These are phyloP conservation scores for Ophiocordyceps camponoti-saundersi DNA, from an alignment of 2,329 filamentous ascomycete genomes.

Conservation along the genomic window DNA sequence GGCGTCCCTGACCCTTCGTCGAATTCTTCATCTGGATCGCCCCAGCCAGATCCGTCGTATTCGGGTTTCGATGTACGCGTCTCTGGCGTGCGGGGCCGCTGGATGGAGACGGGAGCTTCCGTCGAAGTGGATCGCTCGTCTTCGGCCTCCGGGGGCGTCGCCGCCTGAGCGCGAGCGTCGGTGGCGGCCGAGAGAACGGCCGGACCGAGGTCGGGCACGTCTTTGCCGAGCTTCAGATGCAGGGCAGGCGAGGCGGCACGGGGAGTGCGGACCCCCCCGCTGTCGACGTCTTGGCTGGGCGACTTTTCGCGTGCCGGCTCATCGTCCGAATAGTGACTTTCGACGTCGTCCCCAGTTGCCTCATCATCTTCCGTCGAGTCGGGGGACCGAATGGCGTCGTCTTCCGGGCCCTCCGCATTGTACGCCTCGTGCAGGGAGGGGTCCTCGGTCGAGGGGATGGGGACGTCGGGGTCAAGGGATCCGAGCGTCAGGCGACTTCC, in stretches of 20 bases:
- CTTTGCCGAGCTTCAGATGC: conserved; percentile 1
- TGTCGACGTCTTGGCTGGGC: conserved; percentile 13
- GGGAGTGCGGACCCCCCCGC: conserved; percentile 32
- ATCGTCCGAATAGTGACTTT: conserved; percentile 18
- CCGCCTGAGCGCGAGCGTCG: neutral
- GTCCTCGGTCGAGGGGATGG: conserved; percentile 74
- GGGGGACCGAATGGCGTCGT: conserved; percentile 49
- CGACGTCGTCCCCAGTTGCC: conserved; percentile 21
- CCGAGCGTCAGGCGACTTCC: conserved; percentile 16
- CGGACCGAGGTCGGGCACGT: conserved; percentile 18
- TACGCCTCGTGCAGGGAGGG: conserved; percentile 35
- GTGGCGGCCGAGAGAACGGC: neutral
- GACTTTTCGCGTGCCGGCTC: conserved; percentile 8
- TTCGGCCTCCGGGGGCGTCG: neutral
- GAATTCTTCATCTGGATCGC: conserved; percentile 33
- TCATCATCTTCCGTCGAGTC: conserved; percentile 29
- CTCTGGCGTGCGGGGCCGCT: conserved; percentile 32
- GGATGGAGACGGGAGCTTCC: conserved; percentile 17
- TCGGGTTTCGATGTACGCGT: conserved; percentile 37
- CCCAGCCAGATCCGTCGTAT: conserved; percentile 47
- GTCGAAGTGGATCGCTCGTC: neutral
- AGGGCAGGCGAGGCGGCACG: conserved; percentile 19
- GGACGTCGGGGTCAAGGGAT: conserved; percentile 65
- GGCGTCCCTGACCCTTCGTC: conserved; percentile 56
- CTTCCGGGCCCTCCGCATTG: conserved; percentile 30